Conservation (phyloP, 768 basidiomycete genomes). For the Tylopilus subfusipes region DNA sequence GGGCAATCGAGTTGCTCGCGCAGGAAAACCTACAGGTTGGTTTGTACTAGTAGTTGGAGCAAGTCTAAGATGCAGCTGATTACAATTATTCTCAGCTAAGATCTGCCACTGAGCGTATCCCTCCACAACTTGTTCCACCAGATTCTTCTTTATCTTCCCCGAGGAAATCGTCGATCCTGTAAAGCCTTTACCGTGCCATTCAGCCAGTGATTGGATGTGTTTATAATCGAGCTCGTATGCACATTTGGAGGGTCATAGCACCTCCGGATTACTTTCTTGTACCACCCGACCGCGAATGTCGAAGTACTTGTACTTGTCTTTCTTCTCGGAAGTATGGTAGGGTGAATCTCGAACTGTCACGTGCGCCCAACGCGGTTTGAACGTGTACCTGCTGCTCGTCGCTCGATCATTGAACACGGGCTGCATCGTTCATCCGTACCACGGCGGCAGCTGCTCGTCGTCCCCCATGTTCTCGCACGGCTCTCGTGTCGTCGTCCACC, state of each 20-base stretch:
- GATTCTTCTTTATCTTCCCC: constrained; percentile 14
- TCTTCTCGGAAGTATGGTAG: neutral
- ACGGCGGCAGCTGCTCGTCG: neutral
- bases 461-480: neutral
- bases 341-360: constrained; percentile 17
- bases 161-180: constrained; percentile 16
- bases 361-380: constrained; percentile 30
- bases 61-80: constrained; percentile 11
- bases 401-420: constrained; percentile 23
- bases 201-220: neutral
- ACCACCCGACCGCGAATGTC: neutral
- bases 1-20: constrained; percentile 39
- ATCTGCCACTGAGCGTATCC: constrained; percentile 10
- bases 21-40: constrained; percentile 49
- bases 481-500: neutral
- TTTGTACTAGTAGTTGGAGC: neutral
- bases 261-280: neutral
- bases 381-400: constrained; percentile 15
- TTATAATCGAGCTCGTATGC: neutral
- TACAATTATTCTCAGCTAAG: constrained; percentile 11
- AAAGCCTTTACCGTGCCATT: neutral
- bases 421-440: neutral
- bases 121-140: constrained; percentile 9
- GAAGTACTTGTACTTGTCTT: neutral
- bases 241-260: neutral